phyloP scores from a whole-genome alignment of 176 grass and related monocot species.

The Pharus latifolius region DNA sequence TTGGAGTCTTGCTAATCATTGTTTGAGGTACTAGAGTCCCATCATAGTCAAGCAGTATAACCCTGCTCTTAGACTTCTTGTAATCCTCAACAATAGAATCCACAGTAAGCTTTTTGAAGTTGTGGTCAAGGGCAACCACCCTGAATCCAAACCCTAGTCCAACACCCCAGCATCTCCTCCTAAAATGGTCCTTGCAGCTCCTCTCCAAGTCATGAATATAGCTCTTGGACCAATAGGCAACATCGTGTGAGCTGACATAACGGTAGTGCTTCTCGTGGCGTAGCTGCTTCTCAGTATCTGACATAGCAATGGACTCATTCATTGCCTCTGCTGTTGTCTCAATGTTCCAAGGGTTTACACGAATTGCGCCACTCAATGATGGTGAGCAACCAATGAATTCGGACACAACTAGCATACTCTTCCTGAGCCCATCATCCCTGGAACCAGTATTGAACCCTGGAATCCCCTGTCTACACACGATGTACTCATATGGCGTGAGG shows the following conservation, averaged over 20 bases:
- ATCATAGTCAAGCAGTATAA: constrained; percentile 41
- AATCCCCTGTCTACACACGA: constrained; percentile 51
- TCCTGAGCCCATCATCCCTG: not conserved
- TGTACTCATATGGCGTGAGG: constrained; percentile 58
- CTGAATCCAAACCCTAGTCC: constrained; percentile 48
- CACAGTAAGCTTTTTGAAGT: constrained; percentile 37
- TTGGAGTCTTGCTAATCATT: constrained; percentile 26
- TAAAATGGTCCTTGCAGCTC: constrained; percentile 43
- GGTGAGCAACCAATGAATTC: constrained; percentile 52
- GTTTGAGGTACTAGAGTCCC: constrained; percentile 42
- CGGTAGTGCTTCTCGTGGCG: constrained; percentile 42
- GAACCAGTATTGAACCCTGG: constrained; percentile 13
- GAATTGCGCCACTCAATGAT: constrained; percentile 37
- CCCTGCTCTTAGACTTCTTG: constrained; percentile 40
- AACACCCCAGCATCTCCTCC: constrained; percentile 39
- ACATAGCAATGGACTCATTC: constrained; percentile 35
- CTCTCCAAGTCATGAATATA: constrained; percentile 37
- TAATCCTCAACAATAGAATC: constrained; percentile 47
- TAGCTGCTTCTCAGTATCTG: constrained; percentile 35
- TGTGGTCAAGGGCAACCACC: constrained; percentile 43
- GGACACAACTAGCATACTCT: constrained; percentile 39
- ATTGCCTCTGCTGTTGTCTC: constrained; percentile 39
- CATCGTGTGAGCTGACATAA: constrained; percentile 33
- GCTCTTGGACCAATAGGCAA: constrained; percentile 42
- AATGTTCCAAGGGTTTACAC: constrained; percentile 35